Evolutionary conservation across 2,329 filamentous ascomycete genomes (phyloP).

Genomic region (Aspergillus novofumigatus): DNA sequence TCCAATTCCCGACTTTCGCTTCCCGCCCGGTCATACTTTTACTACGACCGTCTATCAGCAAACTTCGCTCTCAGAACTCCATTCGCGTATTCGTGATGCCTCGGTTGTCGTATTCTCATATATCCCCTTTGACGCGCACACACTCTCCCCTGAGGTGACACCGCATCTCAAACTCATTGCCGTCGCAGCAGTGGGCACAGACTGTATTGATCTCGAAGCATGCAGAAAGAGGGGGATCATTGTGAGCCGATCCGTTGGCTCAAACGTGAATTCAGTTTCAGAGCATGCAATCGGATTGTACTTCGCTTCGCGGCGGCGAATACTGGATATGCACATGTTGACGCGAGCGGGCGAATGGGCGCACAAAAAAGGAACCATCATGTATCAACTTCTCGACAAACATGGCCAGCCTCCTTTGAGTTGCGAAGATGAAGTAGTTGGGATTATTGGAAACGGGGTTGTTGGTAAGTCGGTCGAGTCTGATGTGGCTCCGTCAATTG

Average conservation of each 20-base stretch:
- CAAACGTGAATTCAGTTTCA: conserved; percentile 46
- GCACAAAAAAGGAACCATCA: conserved; percentile 32
- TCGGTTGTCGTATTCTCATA: conserved; percentile 45
- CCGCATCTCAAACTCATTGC: conserved; percentile 44
- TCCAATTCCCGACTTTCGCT: conserved; percentile 36
- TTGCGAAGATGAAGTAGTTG: conserved; percentile 47
- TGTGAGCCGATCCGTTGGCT: conserved; percentile 45
- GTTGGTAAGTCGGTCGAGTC: conserved; percentile 33
- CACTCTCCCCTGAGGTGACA: conserved; percentile 40
- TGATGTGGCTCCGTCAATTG: neutral
- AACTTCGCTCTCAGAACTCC: conserved; percentile 34
- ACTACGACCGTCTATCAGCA: conserved; percentile 29
- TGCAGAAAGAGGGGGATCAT: conserved; percentile 42
- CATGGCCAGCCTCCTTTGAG: conserved; percentile 40
- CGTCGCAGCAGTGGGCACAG: conserved; percentile 45
- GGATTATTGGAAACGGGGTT: conserved; percentile 49
- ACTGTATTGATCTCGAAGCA: conserved; percentile 45
- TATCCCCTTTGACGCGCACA: conserved; percentile 24
- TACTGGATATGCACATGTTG: conserved; percentile 35
- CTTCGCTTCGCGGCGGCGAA: conserved; percentile 43
- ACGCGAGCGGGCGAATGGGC: conserved; percentile 39
- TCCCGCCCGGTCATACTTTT: conserved; percentile 41
- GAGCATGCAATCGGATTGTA: conserved; percentile 51
- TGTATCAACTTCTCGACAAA: conserved; percentile 22
- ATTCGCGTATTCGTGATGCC: conserved; percentile 42